A percentile compares a stretch with the other conserved stretches of the same genome.
Evolutionary conservation across 179 eudicot genomes (phyloP).

Genomic region (Beta macrorhiza): DNA sequence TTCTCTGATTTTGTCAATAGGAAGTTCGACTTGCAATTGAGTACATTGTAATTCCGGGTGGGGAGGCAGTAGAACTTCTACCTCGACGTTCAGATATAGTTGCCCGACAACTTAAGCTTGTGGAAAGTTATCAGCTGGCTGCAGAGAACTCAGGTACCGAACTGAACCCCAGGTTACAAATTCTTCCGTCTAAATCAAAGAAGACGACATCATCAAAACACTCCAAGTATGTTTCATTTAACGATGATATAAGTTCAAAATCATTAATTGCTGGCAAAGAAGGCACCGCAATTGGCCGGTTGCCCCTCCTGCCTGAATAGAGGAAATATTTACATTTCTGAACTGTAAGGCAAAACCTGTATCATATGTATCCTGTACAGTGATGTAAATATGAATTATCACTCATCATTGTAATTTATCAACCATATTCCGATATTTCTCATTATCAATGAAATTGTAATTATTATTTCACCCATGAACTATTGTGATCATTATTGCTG

Average conservation of each 20-base stretch:
- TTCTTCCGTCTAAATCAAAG: constrained; percentile 65
- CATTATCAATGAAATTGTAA: constrained; percentile 14
- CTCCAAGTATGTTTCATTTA: constrained; percentile 28
- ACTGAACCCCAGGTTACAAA: constrained; percentile 80
- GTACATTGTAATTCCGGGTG: constrained; percentile 96
- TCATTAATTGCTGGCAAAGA: constrained; percentile 28
- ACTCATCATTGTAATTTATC: constrained; percentile 6
- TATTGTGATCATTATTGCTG: not conserved
- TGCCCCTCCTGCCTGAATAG: constrained; percentile 76
- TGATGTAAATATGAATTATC: constrained; percentile 27
- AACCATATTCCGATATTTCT: constrained; percentile 12
- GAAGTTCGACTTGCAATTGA: constrained; percentile 97
- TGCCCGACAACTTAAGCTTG: constrained; percentile 88
- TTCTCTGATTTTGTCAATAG: constrained; percentile 30
- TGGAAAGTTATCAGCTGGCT: constrained; percentile 85
- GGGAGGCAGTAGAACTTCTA: constrained; percentile 95
- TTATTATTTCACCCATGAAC: constrained; percentile 10
- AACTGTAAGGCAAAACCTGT: constrained; percentile 19
- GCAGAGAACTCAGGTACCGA: constrained; percentile 92
- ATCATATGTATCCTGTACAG: constrained; percentile 33
- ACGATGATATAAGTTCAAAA: constrained; percentile 19
- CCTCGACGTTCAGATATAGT: constrained; percentile 88
- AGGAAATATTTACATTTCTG: not conserved
- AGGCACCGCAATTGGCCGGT: constrained; percentile 44
- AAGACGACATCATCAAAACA: constrained; percentile 34